phyloP scores from a whole-genome alignment of 1,284 basidiomycete species.

The Ceratobasidium sp. region DNA sequence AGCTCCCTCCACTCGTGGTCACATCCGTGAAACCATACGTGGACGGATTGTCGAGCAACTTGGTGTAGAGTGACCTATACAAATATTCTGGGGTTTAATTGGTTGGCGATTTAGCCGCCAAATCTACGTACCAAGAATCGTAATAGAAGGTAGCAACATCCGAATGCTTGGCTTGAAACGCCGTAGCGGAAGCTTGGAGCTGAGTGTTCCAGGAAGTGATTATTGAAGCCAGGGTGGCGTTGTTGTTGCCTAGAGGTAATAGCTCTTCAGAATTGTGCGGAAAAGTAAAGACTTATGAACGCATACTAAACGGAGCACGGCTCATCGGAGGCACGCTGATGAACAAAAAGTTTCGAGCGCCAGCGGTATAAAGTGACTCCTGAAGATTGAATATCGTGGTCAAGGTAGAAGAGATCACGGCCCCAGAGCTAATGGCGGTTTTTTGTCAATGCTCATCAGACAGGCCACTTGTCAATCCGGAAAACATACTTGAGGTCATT shows the following conservation, averaged over 20 bases:
- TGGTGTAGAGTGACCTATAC: slow-evolving; percentile 38
- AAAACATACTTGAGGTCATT: slow-evolving; percentile 37
- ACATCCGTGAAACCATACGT: slow-evolving; percentile 41
- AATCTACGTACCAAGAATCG: slow-evolving; percentile 31
- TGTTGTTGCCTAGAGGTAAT: slow-evolving; percentile 24
- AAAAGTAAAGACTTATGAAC: background rate
- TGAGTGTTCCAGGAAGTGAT: slow-evolving; percentile 40
- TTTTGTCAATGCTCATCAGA: background rate
- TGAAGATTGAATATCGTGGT: slow-evolving; percentile 23
- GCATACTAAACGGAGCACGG: slow-evolving; percentile 38
- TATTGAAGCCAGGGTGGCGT: slow-evolving; percentile 15
- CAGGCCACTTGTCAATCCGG: background rate
- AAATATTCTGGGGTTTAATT: too few species aligned
- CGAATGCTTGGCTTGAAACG: slow-evolving; percentile 40
- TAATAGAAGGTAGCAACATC: slow-evolving; percentile 40
- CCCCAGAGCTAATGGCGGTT: slow-evolving; percentile 2
- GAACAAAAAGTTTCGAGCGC: slow-evolving; percentile 42
- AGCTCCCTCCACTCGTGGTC: slow-evolving; percentile 33
- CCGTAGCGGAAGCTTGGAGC: slow-evolving; percentile 31
- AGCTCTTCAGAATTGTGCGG: background rate
- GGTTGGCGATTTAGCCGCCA: background rate
- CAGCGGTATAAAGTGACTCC: slow-evolving; percentile 36
- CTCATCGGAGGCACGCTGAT: slow-evolving; percentile 35
- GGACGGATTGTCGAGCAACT: slow-evolving; percentile 34
- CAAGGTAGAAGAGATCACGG: slow-evolving; percentile 21